These are phyloP conservation scores for Peltaster fructicola DNA, from an alignment of 2,329 filamentous ascomycete genomes.

Conservation along the genomic window DNA sequence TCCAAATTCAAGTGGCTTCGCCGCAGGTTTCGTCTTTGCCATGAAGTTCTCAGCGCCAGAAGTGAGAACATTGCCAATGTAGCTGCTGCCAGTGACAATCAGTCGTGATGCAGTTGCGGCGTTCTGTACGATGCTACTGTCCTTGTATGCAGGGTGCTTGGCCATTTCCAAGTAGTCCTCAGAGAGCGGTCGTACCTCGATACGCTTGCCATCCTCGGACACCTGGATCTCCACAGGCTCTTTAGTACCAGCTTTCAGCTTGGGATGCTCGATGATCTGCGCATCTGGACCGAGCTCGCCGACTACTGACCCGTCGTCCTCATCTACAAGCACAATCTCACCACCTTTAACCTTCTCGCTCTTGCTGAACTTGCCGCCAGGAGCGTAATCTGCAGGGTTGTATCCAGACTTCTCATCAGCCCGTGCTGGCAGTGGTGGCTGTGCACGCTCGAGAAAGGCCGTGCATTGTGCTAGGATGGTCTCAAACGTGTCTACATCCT, in stretches of 20 bases:
- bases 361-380: slow-evolving; percentile 44
- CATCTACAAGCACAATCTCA: slow-evolving; percentile 81
- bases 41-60: slow-evolving; percentile 66
- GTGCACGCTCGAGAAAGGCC: slow-evolving; percentile 73
- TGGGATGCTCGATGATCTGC: slow-evolving; percentile 58
- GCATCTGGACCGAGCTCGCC: slow-evolving; percentile 77
- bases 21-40: slow-evolving; percentile 56
- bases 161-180: slow-evolving; percentile 59
- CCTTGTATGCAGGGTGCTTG: slow-evolving; percentile 79
- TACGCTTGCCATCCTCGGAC: slow-evolving; percentile 49
- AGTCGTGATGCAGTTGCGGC: slow-evolving; percentile 78
- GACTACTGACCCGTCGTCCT: slow-evolving; percentile 89
- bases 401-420: slow-evolving; percentile 15
- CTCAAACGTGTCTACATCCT: slow-evolving; percentile 91
- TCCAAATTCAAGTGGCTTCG: slow-evolving; percentile 73
- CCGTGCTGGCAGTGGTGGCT: slow-evolving; percentile 33
- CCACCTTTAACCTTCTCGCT: slow-evolving; percentile 29
- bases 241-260: slow-evolving; percentile 74
- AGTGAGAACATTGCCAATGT: slow-evolving; percentile 61
- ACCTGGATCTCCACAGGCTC: slow-evolving; percentile 69
- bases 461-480: slow-evolving; percentile 97
- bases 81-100: slow-evolving; percentile 72
- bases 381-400: slow-evolving; percentile 63
- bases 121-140: slow-evolving; percentile 69
- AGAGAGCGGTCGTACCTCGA: slow-evolving; percentile 49